These are phyloP conservation scores for Flagelloscypha sp. DNA, from an alignment of 768 basidiomycete species.

Conservation along the genomic window DNA sequence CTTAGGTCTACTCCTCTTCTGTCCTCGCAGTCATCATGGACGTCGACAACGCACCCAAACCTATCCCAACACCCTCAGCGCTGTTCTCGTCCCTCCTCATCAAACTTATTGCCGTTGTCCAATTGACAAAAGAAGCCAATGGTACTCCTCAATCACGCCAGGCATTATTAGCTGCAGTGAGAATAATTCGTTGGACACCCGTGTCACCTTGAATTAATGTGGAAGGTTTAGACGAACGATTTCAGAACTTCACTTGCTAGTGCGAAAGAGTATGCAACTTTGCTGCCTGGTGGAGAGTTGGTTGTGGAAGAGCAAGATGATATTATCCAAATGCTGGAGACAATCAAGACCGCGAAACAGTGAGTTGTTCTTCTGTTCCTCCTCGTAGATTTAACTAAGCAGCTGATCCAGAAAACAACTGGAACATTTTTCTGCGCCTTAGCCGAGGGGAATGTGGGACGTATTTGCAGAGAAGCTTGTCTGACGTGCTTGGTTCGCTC, in stretches of 20 bases:
- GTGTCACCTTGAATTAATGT: neutral
- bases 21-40: too few relatives aligned
- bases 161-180: constrained; percentile 55
- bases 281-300: constrained; percentile 68
- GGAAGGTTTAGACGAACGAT: constrained; percentile 50
- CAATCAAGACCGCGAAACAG: constrained; percentile 56
- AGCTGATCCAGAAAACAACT: constrained; percentile 40
- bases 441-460: too few relatives aligned
- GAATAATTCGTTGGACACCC: constrained; percentile 12
- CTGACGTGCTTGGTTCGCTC: too few relatives aligned
- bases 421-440: constrained; percentile 39
- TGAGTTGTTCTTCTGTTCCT: constrained; percentile 18
- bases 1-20: too few relatives aligned
- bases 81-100: constrained; percentile 51
- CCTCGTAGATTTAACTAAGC: constrained; percentile 1
- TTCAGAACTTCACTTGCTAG: constrained; percentile 51
- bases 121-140: constrained; percentile 50
- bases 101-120: constrained; percentile 53
- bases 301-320: constrained; percentile 61
- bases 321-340: constrained; percentile 60
- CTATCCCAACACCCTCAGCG: constrained; percentile 23
- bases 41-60: too few relatives aligned
- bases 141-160: constrained; percentile 59
- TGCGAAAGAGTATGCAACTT: constrained; percentile 50
- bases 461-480: too few relatives aligned